Base-by-base conservation (phyloP, 1,139 yeast species). In the Saccharomyces uvarum region DNA sequence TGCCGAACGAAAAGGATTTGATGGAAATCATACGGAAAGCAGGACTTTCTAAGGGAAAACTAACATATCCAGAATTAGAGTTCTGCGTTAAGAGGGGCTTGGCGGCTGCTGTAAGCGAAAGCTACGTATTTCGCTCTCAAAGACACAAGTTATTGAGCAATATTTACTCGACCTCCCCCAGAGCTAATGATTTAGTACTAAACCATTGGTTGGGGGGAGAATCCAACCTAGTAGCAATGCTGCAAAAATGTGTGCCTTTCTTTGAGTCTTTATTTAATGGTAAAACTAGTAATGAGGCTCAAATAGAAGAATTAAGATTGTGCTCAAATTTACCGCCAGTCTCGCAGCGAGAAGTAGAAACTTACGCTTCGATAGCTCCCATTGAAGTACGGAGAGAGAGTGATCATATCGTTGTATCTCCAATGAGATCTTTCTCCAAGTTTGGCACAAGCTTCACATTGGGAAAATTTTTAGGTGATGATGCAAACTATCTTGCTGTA, bases 1-100 rank as follows among this genome's bases (percentile, higher is more conserved):
- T 72, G 49, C 83, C 84, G 0, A 56, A 59, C 2, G 63, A 66
- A 1, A 78, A 77, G 76, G 81, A 13, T 70, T 70, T 59, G 27
- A 53, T 24, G 66, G 70, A 26, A 59, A 70, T 14, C 54, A 63
- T 29, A 53, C 63, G 9, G 53, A 66, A 48, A 61, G 65, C 54
- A 9, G 64, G 61, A 9, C 48, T 59, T 5, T 28, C 48, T 1
- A 31, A 51, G n/a, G 42, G 48, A 9, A 41, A 53, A 5, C 57
- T 61, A 19, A 49, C 53, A 19, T 61, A 55, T 49, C 21, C 57
- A 32, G 59, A 60, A 29, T 58, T 80, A 5, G 67, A 68, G 8
- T 68, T 74, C 53, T 82, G 86, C 64, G 74, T 80, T 74, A 59
- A 71, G 5, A 67, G 84, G 49, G 87, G 87, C 0, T 66, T 71